Evolutionary conservation across 352 stramenopile genomes (phyloP), one percentile per base, ranked within the genome.

Genomic region (Globisporangium perplexum): DNA sequence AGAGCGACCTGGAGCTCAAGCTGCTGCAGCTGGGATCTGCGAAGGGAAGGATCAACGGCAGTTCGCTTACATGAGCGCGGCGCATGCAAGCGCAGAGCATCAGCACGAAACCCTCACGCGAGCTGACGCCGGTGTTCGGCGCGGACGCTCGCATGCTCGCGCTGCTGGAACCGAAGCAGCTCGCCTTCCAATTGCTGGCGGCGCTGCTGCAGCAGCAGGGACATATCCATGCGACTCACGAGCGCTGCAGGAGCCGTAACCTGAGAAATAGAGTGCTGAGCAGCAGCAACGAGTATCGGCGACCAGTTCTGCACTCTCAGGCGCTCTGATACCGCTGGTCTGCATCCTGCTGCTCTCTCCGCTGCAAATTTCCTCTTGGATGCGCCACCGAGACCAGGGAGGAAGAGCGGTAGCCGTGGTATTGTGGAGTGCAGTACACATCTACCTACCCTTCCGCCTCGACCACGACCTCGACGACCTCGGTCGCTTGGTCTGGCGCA

Each of bases 1-100:
- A 55, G 44, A 0, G 42, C 33, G 47, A 74, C 36, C 26, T 72
- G 68, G 7, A 47, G 28, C 50, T 79, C 67, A 28, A 79, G 65
- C 8, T 54, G 56, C 20, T 66, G 53, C 14, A 76, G 22, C 39
- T 77, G 65, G 33, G 51, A 45, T 41, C 70, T 77, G 43, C 18
- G 20, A 12, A 14, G 33, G 33, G 12, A 38, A 38, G 31, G 10
- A 38, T 8, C 31, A 39, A 12, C 33, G 18, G 33, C 14, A 39
- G 23, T 23, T n/a, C n/a, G n/a, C n/a, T n/a, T n/a, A 47, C 7
- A 47, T 8, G 22, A 36, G 17, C 7, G 17, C n/a, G n/a, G n/a
- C 4, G 28, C 8, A 8, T 7, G 18, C n/a, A 5, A 48, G 12
- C 24, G 26, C 26, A 30, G 26, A 30, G 26, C 26, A n/a, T n/a